Conservation (phyloP, 176 grass and related monocot species). For the Raddia distichophylla region DNA sequence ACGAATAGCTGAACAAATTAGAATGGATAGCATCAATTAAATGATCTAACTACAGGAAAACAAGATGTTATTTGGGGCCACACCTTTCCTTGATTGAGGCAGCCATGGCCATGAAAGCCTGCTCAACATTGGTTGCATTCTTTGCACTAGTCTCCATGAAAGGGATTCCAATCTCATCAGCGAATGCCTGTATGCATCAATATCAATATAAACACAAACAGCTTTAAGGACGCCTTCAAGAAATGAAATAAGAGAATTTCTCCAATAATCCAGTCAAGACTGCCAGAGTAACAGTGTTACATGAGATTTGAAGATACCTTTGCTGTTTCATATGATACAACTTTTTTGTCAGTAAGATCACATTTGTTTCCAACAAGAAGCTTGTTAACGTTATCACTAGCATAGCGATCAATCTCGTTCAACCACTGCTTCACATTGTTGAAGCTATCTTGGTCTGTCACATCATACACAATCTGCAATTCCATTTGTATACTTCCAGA, state of each 20-base stretch:
- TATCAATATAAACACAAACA: neutral
- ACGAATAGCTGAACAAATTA: neutral
- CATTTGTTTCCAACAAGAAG: constrained; percentile 94
- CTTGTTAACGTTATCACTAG: constrained; percentile 90
- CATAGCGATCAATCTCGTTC: constrained; percentile 91
- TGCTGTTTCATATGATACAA: constrained; percentile 78
- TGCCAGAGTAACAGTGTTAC: neutral
- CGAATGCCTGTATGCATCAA: constrained; percentile 59
- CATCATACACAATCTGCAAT: constrained; percentile 87
- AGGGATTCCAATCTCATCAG: constrained; percentile 91
- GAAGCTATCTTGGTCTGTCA: constrained; percentile 94
- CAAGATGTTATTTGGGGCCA: constrained; percentile 12
- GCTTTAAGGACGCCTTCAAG: neutral
- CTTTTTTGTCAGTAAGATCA: constrained; percentile 80
- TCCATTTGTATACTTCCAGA: constrained; percentile 6
- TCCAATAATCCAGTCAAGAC: neutral
- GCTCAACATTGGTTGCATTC: constrained; percentile 81
- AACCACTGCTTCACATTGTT: constrained; percentile 96
- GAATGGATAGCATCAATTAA: neutral
- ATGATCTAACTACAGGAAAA: neutral
- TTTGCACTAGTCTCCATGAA: constrained; percentile 97
- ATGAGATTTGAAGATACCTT: constrained; percentile 56
- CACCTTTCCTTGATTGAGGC: constrained; percentile 73
- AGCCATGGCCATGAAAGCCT: constrained; percentile 87
- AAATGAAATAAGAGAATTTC: neutral